Conservation (phyloP, 2,329 filamentous ascomycete species). For the Neonectria faginata region DNA sequence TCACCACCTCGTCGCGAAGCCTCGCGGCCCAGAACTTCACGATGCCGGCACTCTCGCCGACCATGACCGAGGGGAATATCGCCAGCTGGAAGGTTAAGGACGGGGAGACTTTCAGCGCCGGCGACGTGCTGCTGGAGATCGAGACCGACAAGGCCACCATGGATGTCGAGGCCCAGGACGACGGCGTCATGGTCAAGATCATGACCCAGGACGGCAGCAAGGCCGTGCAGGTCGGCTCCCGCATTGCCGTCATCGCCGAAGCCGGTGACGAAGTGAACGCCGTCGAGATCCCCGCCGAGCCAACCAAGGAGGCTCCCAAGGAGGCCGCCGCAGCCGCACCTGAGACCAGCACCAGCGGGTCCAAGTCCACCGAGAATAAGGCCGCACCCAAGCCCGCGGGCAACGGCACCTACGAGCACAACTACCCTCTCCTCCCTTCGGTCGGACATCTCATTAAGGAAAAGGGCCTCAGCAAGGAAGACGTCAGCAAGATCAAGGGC, state of each 20-base stretch:
- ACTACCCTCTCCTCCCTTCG: conserved; percentile 82
- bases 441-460: conserved; percentile 84
- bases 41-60: conserved; percentile 91
- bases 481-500: conserved; percentile 83
- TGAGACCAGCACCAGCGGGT: conserved; percentile 46
- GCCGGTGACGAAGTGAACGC: conserved; percentile 80
- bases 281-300: conserved; percentile 81
- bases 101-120: conserved; percentile 83
- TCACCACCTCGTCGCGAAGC: conserved; percentile 70
- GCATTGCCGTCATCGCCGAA: conserved; percentile 88
- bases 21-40: conserved; percentile 87
- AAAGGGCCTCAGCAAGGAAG: conserved; percentile 80
- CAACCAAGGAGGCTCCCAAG: conserved; percentile 72
- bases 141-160: conserved; percentile 96
- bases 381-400: conserved; percentile 51
- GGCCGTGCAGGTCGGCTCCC: conserved; percentile 78
- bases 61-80: conserved; percentile 95
- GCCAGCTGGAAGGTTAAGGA: conserved; percentile 88
- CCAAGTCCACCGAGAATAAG: conserved; percentile 52
- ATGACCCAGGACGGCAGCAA: conserved; percentile 79
- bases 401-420: conserved; percentile 70
- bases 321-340: conserved; percentile 45
- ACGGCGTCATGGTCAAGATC: conserved; percentile 88
- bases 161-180: conserved; percentile 94
- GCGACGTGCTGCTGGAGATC: conserved; percentile 90